Base-by-base conservation (phyloP, 495 filamentous ascomycete genomes). In the Filosporella fistucella region DNA sequence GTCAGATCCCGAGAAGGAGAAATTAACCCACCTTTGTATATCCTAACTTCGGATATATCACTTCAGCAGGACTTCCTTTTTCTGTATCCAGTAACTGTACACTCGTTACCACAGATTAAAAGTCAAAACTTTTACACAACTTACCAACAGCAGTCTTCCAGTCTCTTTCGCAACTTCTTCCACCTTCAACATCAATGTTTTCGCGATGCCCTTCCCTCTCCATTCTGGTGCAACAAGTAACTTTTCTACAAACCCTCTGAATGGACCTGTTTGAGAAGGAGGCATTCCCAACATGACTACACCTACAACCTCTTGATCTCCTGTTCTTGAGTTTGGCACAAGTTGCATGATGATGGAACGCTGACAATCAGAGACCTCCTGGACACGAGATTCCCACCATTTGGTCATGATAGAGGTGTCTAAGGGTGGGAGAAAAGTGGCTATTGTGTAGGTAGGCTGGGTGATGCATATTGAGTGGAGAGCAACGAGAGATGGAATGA, bases 61-160 rank as follows among this genome's bases (percentile, higher is more conserved):
- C 6, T 24, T 58, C 55, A 26, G 51, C 55, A 6, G 55, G 55
- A 49, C 51, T 54, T 14, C 51, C 55, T 21, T 42, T 45, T 22
- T 54, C 55, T 0, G 55, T 54, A 44, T 54, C 55, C n/a, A 58
- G 21, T 30, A 50, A 22, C 51, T 53, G n/a, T 13, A 39, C 17
- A 40, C 6, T 23, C n/a, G 7, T 40, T 23, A 21, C 37, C 20
- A 21, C 4, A 40, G n/a, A 21, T 6, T 5, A 18, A 40, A 7
- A 40, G 7, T 21, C 7, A 21, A 24, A 24, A 16, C 18, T 7
- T 21, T 7, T 11, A 25, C 22, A n/a, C 0, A 43, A 49, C 56
- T 42, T 17, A 55, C 56, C 47, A 58, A 38, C 16, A 55, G 7
- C 14, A 29, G 24, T 29, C 45, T 54, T 39, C 51, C 48, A 14